A percentile compares a stretch with the other conserved stretches of the same genome.
Conservation (phyloP, 805 yeast species). For the Candida alai region DNA sequence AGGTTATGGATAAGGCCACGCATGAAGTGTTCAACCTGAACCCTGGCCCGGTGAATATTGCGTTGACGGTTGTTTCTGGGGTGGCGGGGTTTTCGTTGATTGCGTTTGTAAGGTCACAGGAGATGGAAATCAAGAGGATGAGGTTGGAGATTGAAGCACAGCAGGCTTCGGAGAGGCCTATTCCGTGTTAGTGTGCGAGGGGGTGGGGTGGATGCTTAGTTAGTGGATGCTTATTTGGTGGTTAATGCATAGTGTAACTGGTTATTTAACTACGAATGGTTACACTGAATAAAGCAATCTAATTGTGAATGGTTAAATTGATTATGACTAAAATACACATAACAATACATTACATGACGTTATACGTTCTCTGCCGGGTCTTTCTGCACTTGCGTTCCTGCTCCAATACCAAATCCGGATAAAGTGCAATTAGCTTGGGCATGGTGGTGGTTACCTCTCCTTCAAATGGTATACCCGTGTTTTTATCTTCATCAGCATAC, state of each 20-base stretch:
- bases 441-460: conserved; percentile 6
- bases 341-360: not conserved
- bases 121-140: conserved; percentile 41
- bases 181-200: conserved; percentile 41
- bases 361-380: conserved; percentile 7
- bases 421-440: conserved; percentile 24
- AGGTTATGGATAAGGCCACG: conserved; percentile 63
- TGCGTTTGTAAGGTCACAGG: conserved; percentile 40
- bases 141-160: conserved; percentile 62
- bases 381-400: conserved; percentile 14
- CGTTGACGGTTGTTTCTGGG: conserved; percentile 52
- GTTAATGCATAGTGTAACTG: too few species aligned
- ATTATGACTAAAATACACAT: too few species aligned
- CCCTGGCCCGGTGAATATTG: conserved; percentile 72
- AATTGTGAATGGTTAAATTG: conserved; percentile 1
- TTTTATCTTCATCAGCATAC: conserved; percentile 2
- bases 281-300: not conserved
- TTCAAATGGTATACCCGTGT: conserved; percentile 1
- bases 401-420: conserved; percentile 21
- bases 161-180: conserved; percentile 45
- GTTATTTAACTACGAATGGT: not conserved
- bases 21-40: conserved; percentile 65
- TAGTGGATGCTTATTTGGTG: too few species aligned
- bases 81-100: conserved; percentile 47
- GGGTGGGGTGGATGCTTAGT: too few species aligned